These are phyloP conservation scores for Helenozyma rhizophorensis DNA, from an alignment of 805 yeast genomes.

Conservation along the genomic window DNA sequence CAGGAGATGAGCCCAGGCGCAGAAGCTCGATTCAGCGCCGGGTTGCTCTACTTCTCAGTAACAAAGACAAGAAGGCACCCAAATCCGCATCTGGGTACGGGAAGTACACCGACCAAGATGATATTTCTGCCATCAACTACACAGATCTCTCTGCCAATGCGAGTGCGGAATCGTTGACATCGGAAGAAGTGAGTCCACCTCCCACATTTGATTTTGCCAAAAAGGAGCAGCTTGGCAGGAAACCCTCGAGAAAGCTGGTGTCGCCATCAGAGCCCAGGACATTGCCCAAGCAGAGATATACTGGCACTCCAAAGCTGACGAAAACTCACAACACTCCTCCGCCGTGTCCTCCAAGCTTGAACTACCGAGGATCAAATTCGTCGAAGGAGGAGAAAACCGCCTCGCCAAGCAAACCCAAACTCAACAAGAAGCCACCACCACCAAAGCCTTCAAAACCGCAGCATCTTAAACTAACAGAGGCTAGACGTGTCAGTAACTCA, in stretches of 20 bases:
- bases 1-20: conserved; percentile 6
- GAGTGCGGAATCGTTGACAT: conserved; percentile 21
- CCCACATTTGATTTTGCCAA: conserved; percentile 7
- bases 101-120: conserved; percentile 50
- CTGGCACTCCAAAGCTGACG: neutral
- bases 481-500: conserved; percentile 28
- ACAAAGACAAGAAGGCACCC: conserved; percentile 35
- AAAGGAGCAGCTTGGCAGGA: neutral
- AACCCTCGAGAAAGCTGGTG: no score
- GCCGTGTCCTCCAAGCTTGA: conserved; percentile 27
- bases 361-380: conserved; percentile 5
- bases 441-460: conserved; percentile 65
- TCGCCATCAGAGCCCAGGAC: neutral
- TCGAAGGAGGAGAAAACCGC: neutral
- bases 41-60: conserved; percentile 46
- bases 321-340: conserved; percentile 25
- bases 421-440: conserved; percentile 46
- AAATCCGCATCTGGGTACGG: conserved; percentile 84
- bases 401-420: neutral
- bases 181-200: conserved; percentile 2
- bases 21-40: conserved; percentile 49
- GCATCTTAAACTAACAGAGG: conserved; percentile 35
- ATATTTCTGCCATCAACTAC: conserved; percentile 20
- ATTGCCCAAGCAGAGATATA: neutral
- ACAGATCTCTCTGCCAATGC: conserved; percentile 19